Percentiles rank a stretch among this genome's conserved stretches.
phyloP scores from a whole-genome alignment of 2,329 filamentous ascomycete species.

The Scedosporium minutisporum region DNA sequence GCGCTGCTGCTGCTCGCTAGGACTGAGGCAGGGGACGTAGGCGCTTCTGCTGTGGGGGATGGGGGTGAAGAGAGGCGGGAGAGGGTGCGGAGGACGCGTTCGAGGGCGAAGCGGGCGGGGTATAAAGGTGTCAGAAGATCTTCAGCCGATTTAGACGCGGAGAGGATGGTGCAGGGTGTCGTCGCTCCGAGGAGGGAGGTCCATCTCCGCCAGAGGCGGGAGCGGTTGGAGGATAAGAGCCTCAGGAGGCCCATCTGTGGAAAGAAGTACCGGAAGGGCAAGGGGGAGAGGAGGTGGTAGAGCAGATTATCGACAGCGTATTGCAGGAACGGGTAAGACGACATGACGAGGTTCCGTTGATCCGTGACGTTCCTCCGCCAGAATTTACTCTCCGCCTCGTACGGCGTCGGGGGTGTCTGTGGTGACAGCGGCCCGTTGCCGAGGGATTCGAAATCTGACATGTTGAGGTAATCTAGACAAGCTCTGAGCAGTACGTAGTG shows the following conservation, averaged over 20 bases:
- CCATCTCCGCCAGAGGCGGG: constrained; percentile 24
- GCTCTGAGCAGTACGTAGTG: constrained; percentile 21
- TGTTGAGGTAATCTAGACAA: constrained; percentile 22
- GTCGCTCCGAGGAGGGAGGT: constrained; percentile 17
- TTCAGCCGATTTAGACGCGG: constrained; percentile 10
- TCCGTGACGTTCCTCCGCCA: constrained; percentile 12
- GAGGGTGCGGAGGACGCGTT: constrained; percentile 19
- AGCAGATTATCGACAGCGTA: constrained; percentile 22
- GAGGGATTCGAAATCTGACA: constrained; percentile 21
- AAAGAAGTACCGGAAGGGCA: constrained; percentile 20
- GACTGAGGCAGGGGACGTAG: neutral
- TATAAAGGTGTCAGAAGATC: constrained; percentile 19
- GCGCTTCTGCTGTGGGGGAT: neutral
- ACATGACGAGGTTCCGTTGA: constrained; percentile 18
- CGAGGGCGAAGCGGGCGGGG: constrained; percentile 18
- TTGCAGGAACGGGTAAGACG: constrained; percentile 21
- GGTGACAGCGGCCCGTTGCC: constrained; percentile 10
- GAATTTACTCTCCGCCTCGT: constrained; percentile 1
- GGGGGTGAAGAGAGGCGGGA: constrained; percentile 6
- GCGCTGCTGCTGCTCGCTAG: neutral
- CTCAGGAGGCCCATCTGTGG: constrained; percentile 19
- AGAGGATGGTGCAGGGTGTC: constrained; percentile 14
- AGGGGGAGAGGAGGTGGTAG: constrained; percentile 21
- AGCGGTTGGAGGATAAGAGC: constrained; percentile 15
- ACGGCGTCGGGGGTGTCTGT: neutral